Evolutionary conservation across 345 rosid genomes (phyloP).

Genomic region (Litchi chinensis): DNA sequence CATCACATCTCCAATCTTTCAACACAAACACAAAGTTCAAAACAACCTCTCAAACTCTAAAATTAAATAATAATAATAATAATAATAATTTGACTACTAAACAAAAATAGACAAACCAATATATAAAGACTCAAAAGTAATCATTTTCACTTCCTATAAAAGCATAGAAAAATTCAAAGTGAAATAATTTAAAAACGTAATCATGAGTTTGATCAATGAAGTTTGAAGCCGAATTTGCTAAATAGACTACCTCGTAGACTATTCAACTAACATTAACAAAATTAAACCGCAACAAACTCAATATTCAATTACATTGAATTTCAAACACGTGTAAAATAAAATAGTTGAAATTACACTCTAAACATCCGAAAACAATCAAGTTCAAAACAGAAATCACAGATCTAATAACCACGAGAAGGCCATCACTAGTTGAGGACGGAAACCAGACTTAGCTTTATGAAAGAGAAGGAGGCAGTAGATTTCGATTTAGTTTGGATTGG

Average conservation of each 20-base stretch:
- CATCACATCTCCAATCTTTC: slow-evolving; percentile 97
- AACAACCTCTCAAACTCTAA: slow-evolving; percentile 12
- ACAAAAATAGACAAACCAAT: neutral
- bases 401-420: slow-evolving; percentile 13
- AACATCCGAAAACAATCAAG: neutral
- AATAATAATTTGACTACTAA: neutral
- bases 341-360: slow-evolving; percentile 12
- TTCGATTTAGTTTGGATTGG: slow-evolving; percentile 70
- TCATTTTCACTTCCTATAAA: no score
- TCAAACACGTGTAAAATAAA: neutral
- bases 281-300: neutral
- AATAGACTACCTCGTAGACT: neutral
- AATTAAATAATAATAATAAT: neutral
- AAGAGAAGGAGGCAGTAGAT: slow-evolving; percentile 83
- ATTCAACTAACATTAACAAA: neutral
- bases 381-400: neutral
- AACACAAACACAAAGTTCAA: slow-evolving; percentile 15
- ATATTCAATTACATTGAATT: neutral
- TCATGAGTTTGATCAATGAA: neutral
- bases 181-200: neutral
- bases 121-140: neutral
- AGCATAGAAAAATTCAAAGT: no score
- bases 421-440: slow-evolving; percentile 63
- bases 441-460: slow-evolving; percentile 70
- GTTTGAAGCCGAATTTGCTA: neutral